These are phyloP conservation scores for Cantharellus cinnabarinus DNA, from an alignment of 768 basidiomycete species.

Conservation along the genomic window DNA sequence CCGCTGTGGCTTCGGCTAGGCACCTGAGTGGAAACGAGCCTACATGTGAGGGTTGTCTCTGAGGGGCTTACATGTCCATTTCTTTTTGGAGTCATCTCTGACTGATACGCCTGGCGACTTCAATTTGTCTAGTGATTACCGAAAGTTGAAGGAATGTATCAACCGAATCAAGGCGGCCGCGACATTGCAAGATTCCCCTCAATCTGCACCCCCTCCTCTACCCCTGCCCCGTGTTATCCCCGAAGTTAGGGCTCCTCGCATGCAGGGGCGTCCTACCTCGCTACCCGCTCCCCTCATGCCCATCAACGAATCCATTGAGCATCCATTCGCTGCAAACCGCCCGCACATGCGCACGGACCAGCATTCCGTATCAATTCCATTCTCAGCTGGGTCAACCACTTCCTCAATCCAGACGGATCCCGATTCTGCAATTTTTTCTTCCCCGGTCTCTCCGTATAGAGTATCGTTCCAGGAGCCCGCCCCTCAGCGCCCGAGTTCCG, in stretches of 20 bases:
- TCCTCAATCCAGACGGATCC: too few relatives aligned
- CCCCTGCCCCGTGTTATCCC: not conserved
- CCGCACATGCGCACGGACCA: not conserved
- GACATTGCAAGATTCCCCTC: not conserved
- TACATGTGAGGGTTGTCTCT: slow-evolving; percentile 30
- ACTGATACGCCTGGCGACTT: not conserved
- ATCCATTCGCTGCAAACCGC: not conserved
- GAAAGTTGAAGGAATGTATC: slow-evolving; percentile 46
- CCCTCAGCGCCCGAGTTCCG: too few relatives aligned
- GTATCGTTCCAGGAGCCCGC: too few relatives aligned
- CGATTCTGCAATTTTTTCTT: too few relatives aligned
- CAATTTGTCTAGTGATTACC: slow-evolving; percentile 37
- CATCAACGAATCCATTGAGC: too few relatives aligned
- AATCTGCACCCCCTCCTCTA: not conserved
- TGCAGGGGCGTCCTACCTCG: too few relatives aligned
- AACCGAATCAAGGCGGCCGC: slow-evolving; percentile 21
- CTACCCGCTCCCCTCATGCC: not conserved
- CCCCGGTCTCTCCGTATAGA: too few relatives aligned
- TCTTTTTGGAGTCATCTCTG: not conserved
- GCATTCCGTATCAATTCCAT: too few relatives aligned
- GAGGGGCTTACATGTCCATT: not conserved
- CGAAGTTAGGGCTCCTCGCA: not conserved
- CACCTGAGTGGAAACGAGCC: slow-evolving; percentile 53
- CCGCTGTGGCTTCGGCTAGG: slow-evolving; percentile 21
- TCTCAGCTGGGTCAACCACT: too few relatives aligned